Evolutionary conservation across 75 land plant species (phyloP), one percentile per base, ranked within the genome.

Genomic region (Pinus taeda): DNA sequence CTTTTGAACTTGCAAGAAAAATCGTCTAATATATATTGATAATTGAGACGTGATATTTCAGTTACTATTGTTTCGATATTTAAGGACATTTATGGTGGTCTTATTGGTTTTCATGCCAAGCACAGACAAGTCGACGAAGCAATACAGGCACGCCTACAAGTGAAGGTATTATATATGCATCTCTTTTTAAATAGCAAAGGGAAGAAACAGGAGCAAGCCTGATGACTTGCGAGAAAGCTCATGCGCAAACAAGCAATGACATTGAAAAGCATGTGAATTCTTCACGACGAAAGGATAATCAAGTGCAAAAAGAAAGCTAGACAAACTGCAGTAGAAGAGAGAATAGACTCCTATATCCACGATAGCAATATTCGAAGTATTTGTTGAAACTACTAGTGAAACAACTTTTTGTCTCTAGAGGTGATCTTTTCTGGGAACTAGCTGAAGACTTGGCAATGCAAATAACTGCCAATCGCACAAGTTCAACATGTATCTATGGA

Each of bases 161-260:
- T 74, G 71, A 79, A 84, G 88, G 85, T 24, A 53, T 81, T 58
- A 84, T 97, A 30, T 85, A 95, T 57, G 87, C 98, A 36, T 80
- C 93, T 60, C 82, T 85, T 18, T 98, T 97, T 57, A 97, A 97
- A 87, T 87, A 92, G 84, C 84, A 95, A 12, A 83, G 99, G 75
- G 98, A 97, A 21, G 99, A 95, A 83, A 92, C 98, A 21, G 99
- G 99, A 74, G 97, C 93, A 22, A 98, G 99, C 15, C 94, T 97
- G 99, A 97, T 94, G 99, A 96, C 94, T 74, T 97, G 99, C 84
- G 94, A 95, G 81, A 94, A 85, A 73, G 95, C 98, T 57, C 85
- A 94, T 6, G 73, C 88, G 59, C 91, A 88, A 80, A 90, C 85
- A 64, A 88, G 75, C 26, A 95, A 95, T 20, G 92, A 94, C 81